These are phyloP conservation scores for Pleurotus eryngii DNA, from an alignment of 768 basidiomycete genomes.

Conservation along the genomic window DNA sequence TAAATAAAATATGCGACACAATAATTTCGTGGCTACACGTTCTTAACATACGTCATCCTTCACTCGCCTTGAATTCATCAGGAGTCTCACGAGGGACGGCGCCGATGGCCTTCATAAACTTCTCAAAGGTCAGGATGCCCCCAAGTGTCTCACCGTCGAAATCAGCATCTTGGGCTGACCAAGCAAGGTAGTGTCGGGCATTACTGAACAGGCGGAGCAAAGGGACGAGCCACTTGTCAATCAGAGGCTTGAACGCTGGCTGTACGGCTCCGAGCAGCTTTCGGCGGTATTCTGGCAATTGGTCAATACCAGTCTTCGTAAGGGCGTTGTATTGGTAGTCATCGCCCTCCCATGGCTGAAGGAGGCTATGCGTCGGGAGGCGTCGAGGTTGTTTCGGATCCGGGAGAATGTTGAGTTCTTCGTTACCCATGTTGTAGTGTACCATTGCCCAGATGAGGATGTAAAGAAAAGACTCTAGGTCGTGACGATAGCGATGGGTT, in stretches of 20 bases:
- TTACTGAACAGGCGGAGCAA: neutral
- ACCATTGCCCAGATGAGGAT: conserved; percentile 13
- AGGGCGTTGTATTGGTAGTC: neutral
- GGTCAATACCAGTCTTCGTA: neutral
- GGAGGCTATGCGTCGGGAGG: neutral
- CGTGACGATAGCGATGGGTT: conserved; percentile 23
- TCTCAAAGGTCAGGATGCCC: neutral
- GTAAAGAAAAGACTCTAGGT: conserved; percentile 30
- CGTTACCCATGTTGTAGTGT: neutral
- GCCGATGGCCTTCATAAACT: neutral
- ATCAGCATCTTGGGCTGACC: neutral
- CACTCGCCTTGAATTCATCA: no score
- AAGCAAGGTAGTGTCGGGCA: neutral
- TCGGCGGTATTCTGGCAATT: neutral
- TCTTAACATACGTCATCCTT: no score
- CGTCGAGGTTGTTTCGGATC: neutral
- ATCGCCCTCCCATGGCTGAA: neutral
- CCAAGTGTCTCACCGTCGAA: neutral
- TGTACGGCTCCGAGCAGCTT: neutral
- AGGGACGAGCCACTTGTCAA: neutral
- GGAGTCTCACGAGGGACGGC: neutral
- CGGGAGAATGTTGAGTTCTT: neutral
- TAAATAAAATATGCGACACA: no score
- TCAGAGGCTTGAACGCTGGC: neutral
- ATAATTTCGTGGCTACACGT: no score